These are phyloP conservation scores for Sporothrix brasiliensis DNA, from an alignment of 2,329 filamentous ascomycete genomes.

Conservation along the genomic window DNA sequence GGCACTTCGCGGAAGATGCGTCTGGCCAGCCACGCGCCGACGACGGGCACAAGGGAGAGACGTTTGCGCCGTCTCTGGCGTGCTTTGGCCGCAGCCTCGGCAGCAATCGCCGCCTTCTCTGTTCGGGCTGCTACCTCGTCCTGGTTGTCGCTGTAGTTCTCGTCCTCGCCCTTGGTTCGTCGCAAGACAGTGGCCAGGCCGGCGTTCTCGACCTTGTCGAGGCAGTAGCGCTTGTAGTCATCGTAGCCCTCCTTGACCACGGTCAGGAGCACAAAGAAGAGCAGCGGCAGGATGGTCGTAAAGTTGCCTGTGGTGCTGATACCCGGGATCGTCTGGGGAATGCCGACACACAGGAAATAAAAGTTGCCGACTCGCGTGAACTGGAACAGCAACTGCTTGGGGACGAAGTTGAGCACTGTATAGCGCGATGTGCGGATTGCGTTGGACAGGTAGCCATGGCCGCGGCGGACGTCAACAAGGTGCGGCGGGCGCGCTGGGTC, in stretches of 20 bases:
- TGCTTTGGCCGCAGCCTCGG: background rate
- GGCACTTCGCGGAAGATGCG: slow-evolving; percentile 13
- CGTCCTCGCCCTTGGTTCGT: slow-evolving; percentile 22
- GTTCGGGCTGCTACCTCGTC: background rate
- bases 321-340: slow-evolving; percentile 79
- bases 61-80: slow-evolving; percentile 14
- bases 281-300: slow-evolving; percentile 72
- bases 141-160: background rate
- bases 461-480: slow-evolving; percentile 55
- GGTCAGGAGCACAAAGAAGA: slow-evolving; percentile 77
- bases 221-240: slow-evolving; percentile 74
- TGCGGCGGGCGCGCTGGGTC: slow-evolving; percentile 38
- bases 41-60: background rate
- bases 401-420: slow-evolving; percentile 80
- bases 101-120: background rate
- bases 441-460: slow-evolving; percentile 58
- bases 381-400: slow-evolving; percentile 81
- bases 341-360: slow-evolving; percentile 80
- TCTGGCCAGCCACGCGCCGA: slow-evolving; percentile 6
- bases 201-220: slow-evolving; percentile 81
- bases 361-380: slow-evolving; percentile 88
- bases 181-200: slow-evolving; percentile 53
- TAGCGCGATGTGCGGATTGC: slow-evolving; percentile 82
- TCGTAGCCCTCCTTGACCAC: slow-evolving; percentile 87
- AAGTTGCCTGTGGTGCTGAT: slow-evolving; percentile 75